Base-by-base conservation (phyloP, 768 basidiomycete genomes). In the Brasilioporus rufonigricans region DNA sequence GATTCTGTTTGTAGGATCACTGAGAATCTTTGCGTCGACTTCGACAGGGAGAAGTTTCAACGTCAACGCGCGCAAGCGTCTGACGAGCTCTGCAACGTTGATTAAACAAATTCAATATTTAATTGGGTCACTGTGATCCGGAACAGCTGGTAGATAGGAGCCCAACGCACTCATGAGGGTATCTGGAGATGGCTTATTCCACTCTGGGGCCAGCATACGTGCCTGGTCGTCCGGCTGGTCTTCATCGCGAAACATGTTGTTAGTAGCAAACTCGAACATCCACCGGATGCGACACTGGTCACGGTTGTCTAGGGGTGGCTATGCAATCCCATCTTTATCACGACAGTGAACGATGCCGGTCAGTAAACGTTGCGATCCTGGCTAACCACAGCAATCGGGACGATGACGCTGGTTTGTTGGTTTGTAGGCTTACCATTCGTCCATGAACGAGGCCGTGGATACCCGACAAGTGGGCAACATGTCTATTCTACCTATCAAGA, bases 361-460 rank as follows among this genome's bases (percentile, higher is more conserved):
- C 65, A 73, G 83, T 76, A 19, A 35, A 40, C 26, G n/a, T 38
- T 23, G 38, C 40, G 13, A 32, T 44, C 38, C 40, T 49, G n/a
- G 26, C 27, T 29, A 9, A 29, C 27, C 27, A 12, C 44, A 21
- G 31, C 38, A 29, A 56, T 35, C 1, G 46, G 23, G 33, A 49
- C 21, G 36, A 60, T 59, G 19, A 56, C 11, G 8, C 21, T 38
- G 19, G 1, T 44, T 49, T 45, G 29, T 48, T 13, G 27, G 23
- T 23, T 3, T 60, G 6, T 54, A 98, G 97, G 96, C 96, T 21
- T 99, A 99, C 69, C 96, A 99, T 72, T 98, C 97, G 4, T 76
- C 91, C 5, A 84, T 94, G 71, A 97, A 97, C 73, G 92, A 93
- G 57, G 83, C 85, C 40, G 80, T 82, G 32, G 90, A 96, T 68